A percentile compares a stretch with the other conserved stretches of the same genome.
phyloP scores from a whole-genome alignment of 1,284 basidiomycete species.

The Ustilago cynodontis region DNA sequence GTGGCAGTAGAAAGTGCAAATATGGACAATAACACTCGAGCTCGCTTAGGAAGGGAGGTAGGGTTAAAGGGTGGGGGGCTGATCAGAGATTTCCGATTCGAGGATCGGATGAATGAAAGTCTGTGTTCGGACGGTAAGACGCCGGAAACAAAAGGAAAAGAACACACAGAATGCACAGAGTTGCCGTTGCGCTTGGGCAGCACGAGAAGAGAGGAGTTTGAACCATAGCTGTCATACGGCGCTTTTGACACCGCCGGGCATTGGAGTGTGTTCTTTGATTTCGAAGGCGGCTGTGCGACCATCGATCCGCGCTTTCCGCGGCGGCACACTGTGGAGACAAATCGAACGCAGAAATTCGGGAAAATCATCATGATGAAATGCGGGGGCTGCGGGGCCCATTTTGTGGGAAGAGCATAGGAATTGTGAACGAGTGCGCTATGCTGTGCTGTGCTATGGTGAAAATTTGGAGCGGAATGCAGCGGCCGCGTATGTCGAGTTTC shows the following conservation, averaged over 20 bases:
- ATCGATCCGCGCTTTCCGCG: not conserved
- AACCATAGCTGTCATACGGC: conserved; percentile 1
- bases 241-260: not conserved
- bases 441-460: not conserved
- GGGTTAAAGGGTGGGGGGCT: not conserved
- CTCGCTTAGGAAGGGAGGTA: not conserved
- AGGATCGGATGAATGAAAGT: not conserved
- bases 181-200: not conserved
- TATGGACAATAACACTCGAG: no score
- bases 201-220: not conserved
- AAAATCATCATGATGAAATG: not conserved
- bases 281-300: not conserved
- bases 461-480: not conserved
- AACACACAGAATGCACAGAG: not conserved
- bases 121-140: not conserved
- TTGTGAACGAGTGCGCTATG: not conserved
- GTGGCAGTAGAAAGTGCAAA: no score
- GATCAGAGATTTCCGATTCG: not conserved
- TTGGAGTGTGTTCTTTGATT: not conserved
- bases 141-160: not conserved
- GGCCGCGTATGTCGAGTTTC: not conserved
- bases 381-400: conserved; percentile 4
- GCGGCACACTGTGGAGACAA: not conserved
- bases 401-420: not conserved
- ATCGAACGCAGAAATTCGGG: not conserved